phyloP scores from a whole-genome alignment of 2,329 filamentous ascomycete species.

The Pseudogymnoascus sp. region DNA sequence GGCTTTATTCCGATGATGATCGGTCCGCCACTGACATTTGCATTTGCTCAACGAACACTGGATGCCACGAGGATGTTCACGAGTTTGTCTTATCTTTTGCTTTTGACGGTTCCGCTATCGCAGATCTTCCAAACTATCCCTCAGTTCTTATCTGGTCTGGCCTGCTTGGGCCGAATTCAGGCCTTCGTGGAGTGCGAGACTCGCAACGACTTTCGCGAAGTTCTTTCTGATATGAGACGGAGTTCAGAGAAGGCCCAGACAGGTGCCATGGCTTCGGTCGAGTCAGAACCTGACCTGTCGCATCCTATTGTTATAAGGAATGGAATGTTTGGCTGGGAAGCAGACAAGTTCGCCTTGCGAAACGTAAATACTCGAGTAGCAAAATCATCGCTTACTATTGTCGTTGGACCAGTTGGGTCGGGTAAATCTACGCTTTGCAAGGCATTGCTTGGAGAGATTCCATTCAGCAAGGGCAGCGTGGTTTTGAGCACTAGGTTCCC shows the following conservation, averaged over 20 bases:
- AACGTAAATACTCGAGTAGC: slow-evolving; percentile 15
- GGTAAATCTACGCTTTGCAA: slow-evolving; percentile 32
- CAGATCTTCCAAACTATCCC: slow-evolving; percentile 19
- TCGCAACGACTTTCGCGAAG: slow-evolving; percentile 16
- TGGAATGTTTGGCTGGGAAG: slow-evolving; percentile 25
- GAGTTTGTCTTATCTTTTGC: slow-evolving; percentile 16
- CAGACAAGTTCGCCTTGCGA: slow-evolving; percentile 18
- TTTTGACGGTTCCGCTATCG: slow-evolving; percentile 18
- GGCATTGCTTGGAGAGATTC: slow-evolving; percentile 30
- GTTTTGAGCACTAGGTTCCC: slow-evolving; percentile 14
- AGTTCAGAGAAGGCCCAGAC: slow-evolving; percentile 8
- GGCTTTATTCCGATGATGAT: slow-evolving; percentile 16
- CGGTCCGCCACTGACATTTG: slow-evolving; percentile 16
- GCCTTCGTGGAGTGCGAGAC: slow-evolving; percentile 19
- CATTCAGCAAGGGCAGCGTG: slow-evolving; percentile 23
- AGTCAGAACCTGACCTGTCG: neutral
- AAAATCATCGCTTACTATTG: slow-evolving; percentile 22
- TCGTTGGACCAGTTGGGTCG: slow-evolving; percentile 23
- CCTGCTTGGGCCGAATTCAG: slow-evolving; percentile 24
- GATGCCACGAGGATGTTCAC: slow-evolving; percentile 17
- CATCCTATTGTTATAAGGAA: slow-evolving; percentile 16
- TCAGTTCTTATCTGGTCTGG: slow-evolving; percentile 14
- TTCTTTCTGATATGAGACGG: slow-evolving; percentile 9
- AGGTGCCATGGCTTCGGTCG: neutral
- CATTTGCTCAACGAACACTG: slow-evolving; percentile 15